Base-by-base conservation (phyloP, 2,329 filamentous ascomycete genomes). In the Neofusicoccum laricinum region DNA sequence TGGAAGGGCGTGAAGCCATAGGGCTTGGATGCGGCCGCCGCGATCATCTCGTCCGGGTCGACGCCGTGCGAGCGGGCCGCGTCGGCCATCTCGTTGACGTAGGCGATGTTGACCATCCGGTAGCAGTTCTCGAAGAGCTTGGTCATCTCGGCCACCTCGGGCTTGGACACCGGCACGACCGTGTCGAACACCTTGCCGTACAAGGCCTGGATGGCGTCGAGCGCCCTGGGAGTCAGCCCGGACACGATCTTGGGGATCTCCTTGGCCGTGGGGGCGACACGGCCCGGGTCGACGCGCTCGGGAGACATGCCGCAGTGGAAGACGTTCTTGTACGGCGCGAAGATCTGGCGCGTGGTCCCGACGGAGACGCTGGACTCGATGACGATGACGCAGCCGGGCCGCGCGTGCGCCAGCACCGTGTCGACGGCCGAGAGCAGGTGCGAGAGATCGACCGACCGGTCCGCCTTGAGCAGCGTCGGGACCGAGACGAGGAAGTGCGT, bases 121-220 rank as follows among this genome's bases (percentile, higher is more conserved):
- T 85, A 82, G 69, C 84, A 86, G 69, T 86, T 86, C 66, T 86
- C 84, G 68, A 85, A 86, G 12, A 86, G 73, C 72, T 86, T 86
- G 66, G 80, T 83, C 82, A 86, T 85, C 71, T 86, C 84, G 1
- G 84, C 84, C 1, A 85, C 82, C 68, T 86, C 84, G 1, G 84
- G 83, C 34, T 72, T 73, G 11, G 81, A 82, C 34, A 85, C 83
- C 0, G 80, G 76, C 6, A 85, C 75, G 5, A 85, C 74, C 0
- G 72, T 70, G 57, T 83, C 75, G 66, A 85, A 85, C 1, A 79
- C 81, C n/a, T 71, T 69, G 2, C 74, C 73, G 69, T 86, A 86
- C 3, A 85, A 70, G 6, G 71, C 68, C 6, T 70, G 65, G 61
- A 86, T 84, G 38, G 76, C 73, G 8, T 77, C 69, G 2, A 84